Evolutionary conservation across 768 basidiomycete species (phyloP), one percentile per base, ranked within the genome.

Genomic region (Pholiota molesta): DNA sequence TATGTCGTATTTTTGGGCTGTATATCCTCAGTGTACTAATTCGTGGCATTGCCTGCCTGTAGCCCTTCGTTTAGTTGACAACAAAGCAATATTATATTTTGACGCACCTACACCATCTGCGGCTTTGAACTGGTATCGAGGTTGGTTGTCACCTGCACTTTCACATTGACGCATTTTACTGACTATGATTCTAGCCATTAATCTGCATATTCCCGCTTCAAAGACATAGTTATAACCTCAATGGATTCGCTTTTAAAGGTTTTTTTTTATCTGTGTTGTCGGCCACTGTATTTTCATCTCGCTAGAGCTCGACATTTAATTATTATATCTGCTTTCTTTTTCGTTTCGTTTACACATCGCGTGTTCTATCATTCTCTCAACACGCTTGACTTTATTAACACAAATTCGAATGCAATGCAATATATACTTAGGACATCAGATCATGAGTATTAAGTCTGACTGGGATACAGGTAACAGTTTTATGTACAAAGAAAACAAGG

Each of bases 61-160:
- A 94, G 93, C 88, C 55, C 83, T 95, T 42, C 91, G 94, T 35
- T 82, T 95, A 61, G 94, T 95, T 44, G 94, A 95, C 71, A 94
- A 94, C 79, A 95, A 94, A 73, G 93, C 93, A 16, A 91, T 95
- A 60, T 77, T 95, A 47, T 95, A 95, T 72, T 94, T 95, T 71
- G 91, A 94, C 70, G 89, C 89, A 40, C 89, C 91, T 21, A 86
- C 91, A 8, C 86, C 92, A 21, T 92, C 92, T 58, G 91, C 92
- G 66, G 93, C 93, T 40, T 73, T 95, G 71, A 94, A 88, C 66
- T 95, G 93, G 93, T 95, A 89, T 81, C 85, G 93, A 86, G 93
- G 93, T 92, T 7, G 3, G 47, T 49, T 19, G 23, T 14, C 21
- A 49, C 47, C 47, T 14, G 42, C 11, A 37, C 14, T 37, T 44